Evolutionary conservation across 495 filamentous ascomycete genomes (phyloP), one percentile per base, ranked within the genome.

Genomic region (Penicillium verhagenii): DNA sequence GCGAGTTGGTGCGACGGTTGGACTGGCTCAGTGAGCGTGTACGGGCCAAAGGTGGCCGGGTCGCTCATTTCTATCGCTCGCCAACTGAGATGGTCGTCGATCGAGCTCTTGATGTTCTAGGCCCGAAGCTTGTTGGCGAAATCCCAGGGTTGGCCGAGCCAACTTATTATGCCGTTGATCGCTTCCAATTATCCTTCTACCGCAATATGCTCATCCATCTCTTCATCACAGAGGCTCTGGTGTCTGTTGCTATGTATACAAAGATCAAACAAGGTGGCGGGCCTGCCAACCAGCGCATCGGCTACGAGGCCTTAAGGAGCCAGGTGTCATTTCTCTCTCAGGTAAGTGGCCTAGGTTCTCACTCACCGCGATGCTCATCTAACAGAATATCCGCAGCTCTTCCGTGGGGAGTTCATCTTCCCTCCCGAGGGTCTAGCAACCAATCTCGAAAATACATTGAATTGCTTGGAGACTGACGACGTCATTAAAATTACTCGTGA

Each of bases 161-260:
- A 11, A 96, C 92, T 0, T 97, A 88, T 66, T 95, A 89, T 61
- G 93, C 94, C 3, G 91, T 96, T 24, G 94, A 98, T 69, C 82
- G 92, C 47, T 98, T 98, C 74, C 93, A 97, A 63, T 82, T 98
- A 8, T 94, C 89, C 1, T 98, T 97, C 72, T 98, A 97, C 69
- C 86, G 94, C 38, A 98, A 98, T 69, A 97, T 97, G 93, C 95
- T 92, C 1, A 98, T 98, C 48, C 94, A 98, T 65, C 82, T 98
- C 2, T 98, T 98, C 68, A 92, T 97, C 49, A 86, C 88, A 1
- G 91, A 97, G 57, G 88, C 93, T 0, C 77, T 97, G 2, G 88
- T 98, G 2, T 91, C 88, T 16, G 90, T 87, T 14, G 88, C 87
- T 24, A 86, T 98, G 78, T 97, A 97, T 68, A 92, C 87, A 0